Evolutionary conservation across 306 rosid genomes (phyloP), one percentile per base, ranked within the genome.

Genomic region (Macrotyloma uniflorum): DNA sequence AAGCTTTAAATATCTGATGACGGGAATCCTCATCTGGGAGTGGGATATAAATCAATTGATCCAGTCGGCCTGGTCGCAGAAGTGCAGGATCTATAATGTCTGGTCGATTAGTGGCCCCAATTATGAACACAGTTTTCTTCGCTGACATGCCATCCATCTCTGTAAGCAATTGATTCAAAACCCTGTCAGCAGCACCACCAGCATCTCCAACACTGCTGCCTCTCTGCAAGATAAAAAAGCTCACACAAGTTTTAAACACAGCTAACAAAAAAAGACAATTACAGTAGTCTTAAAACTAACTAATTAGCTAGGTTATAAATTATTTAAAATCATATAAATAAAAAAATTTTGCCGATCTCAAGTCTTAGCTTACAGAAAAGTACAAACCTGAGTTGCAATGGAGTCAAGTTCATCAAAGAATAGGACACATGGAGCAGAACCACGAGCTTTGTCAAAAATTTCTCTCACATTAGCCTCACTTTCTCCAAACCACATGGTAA

Each of bases 141-240:
- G 98, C 98, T 8, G 98, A 89, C 97, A 94, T 94, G 54, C 98
- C 98, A 79, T 94, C 98, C 98, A 94, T 94, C 79, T 94, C 98
- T 0, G 98, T 94, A 8, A 94, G 96, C 66, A 94, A 92, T 79
- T 94, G 98, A 80, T 94, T 94, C 90, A 94, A 77, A 78, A 94
- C 98, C 74, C 98, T 89, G 79, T 94, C 98, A 43, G 97, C 98
- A 74, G 98, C 98, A 80, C 98, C 98, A 20, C 98, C 98, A 57
- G 97, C 98, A 83, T 94, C 98, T 66, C 98, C 98, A 2, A 88
- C 94, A 47, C 98, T 94, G 75, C 97, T 85, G 42, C 98, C 98
- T 83, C 98, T 92, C 98, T 94, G 86, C 83, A 80, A 62, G 74
- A 61, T 51, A 70, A 26, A 1, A 32, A 66, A n/a, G n/a, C n/a